A percentile compares a stretch with the other conserved stretches of the same genome.
phyloP scores from a whole-genome alignment of 352 stramenopile genomes.

The Globisporangium nagaii region DNA sequence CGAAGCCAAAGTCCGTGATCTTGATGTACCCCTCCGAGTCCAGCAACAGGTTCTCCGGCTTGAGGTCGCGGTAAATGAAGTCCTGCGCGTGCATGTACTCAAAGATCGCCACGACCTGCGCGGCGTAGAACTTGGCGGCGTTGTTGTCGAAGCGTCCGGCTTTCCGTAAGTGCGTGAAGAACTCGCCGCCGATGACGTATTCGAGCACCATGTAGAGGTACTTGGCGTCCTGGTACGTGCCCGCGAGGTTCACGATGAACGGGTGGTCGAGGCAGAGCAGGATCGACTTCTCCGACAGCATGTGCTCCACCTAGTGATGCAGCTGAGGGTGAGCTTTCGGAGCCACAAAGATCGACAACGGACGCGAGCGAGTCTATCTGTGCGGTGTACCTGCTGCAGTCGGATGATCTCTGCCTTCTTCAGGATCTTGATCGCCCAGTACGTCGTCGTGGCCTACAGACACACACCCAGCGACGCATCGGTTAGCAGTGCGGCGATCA shows the following conservation, averaged over 20 bases:
- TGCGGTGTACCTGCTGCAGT: constrained; percentile 80
- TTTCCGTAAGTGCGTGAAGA: constrained; percentile 95
- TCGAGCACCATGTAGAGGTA: constrained; percentile 98
- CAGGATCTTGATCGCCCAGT: constrained; percentile 97
- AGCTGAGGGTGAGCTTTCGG: neutral
- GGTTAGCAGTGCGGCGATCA: neutral
- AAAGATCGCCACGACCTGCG: constrained; percentile 94
- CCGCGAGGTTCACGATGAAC: constrained; percentile 95
- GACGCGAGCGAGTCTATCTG: neutral
- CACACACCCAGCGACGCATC: neutral
- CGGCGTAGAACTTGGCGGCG: constrained; percentile 90
- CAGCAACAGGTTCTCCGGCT: constrained; percentile 94
- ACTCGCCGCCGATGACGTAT: constrained; percentile 96
- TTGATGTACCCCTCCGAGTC: constrained; percentile 95
- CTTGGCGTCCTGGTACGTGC: constrained; percentile 93
- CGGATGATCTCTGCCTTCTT: constrained; percentile 96
- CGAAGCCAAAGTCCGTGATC: constrained; percentile 93
- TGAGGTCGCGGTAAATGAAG: constrained; percentile 97
- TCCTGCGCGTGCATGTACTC: constrained; percentile 95
- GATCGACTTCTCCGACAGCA: constrained; percentile 96
- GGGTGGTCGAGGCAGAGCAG: constrained; percentile 90
- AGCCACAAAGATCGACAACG: no score
- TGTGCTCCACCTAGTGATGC: constrained; percentile 89
- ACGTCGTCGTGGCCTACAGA: constrained; percentile 74
- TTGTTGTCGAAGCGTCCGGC: constrained; percentile 92